These are phyloP conservation scores for Solanum bulbocastanum DNA, from an alignment of 257 asterid genomes.

Conservation along the genomic window DNA sequence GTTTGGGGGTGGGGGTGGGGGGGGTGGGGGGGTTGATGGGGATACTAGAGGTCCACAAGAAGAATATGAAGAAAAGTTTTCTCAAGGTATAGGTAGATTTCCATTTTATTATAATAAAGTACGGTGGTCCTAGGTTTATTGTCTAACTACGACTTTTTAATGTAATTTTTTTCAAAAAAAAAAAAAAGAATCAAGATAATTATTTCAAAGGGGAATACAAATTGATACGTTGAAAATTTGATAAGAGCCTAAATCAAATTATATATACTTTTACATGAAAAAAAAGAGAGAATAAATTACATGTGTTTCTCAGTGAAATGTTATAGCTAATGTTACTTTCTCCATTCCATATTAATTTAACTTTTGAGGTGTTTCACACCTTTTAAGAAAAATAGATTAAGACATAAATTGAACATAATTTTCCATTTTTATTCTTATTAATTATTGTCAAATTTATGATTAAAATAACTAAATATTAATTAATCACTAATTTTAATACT, in stretches of 20 bases:
- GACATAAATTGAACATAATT: too few relatives aligned
- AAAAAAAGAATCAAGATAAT: background rate
- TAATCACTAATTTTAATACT: too few relatives aligned
- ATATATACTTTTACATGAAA: background rate
- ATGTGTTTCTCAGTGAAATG: background rate
- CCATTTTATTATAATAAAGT: background rate
- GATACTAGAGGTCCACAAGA: background rate
- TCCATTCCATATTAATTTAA: too few relatives aligned
- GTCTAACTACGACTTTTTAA: background rate
- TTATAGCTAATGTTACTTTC: background rate
- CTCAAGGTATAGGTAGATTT: background rate
- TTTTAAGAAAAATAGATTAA: too few relatives aligned
- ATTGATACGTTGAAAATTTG: background rate
- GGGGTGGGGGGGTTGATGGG: background rate
- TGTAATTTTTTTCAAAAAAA: background rate
- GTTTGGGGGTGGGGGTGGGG: fast-evolving
- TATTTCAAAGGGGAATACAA: background rate
- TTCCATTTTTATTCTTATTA: too few relatives aligned
- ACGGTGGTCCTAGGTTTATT: background rate
- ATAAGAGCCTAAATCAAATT: background rate
- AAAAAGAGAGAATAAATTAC: background rate
- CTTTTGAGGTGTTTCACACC: too few relatives aligned
- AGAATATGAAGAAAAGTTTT: background rate
- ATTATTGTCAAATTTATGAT: too few relatives aligned
- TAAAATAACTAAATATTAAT: too few relatives aligned